Conservation (phyloP, 768 basidiomycete genomes). For the Tylopilus sp. region DNA sequence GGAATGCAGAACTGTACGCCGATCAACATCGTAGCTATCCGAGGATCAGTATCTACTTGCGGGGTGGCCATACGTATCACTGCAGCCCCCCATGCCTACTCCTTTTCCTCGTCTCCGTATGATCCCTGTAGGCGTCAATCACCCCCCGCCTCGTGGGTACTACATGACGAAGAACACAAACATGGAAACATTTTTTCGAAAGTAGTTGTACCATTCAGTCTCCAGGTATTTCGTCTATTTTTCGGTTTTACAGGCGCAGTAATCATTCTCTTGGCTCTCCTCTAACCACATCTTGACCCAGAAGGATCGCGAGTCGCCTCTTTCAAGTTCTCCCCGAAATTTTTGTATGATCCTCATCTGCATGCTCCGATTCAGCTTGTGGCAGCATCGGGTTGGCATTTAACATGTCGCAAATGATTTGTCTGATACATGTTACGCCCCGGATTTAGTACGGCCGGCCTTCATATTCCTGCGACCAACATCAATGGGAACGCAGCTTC, state of each 20-base stretch:
- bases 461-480: constrained; percentile 5
- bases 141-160: not conserved
- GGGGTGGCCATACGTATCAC: not conserved
- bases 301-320: not conserved
- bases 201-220: not conserved
- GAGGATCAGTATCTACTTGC: constrained; percentile 11
- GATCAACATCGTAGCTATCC: not conserved
- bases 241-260: constrained; percentile 8
- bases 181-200: not conserved
- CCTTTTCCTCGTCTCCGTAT: not conserved
- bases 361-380: not conserved
- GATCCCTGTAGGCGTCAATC: not conserved
- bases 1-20: not conserved
- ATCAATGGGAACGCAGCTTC: constrained; percentile 1
- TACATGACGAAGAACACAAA: not conserved
- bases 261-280: not conserved
- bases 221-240: not conserved
- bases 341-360: not conserved
- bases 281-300: constrained; percentile 1
- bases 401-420: not conserved
- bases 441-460: constrained; percentile 16
- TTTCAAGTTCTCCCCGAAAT: not conserved
- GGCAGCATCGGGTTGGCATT: constrained; percentile 1
- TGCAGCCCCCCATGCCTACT: constrained; percentile 2
- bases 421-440: not conserved